Percentiles rank a stretch among this genome's conserved stretches.
Conservation (phyloP, 1,139 yeast genomes). For the Protomyces pachydermus region DNA sequence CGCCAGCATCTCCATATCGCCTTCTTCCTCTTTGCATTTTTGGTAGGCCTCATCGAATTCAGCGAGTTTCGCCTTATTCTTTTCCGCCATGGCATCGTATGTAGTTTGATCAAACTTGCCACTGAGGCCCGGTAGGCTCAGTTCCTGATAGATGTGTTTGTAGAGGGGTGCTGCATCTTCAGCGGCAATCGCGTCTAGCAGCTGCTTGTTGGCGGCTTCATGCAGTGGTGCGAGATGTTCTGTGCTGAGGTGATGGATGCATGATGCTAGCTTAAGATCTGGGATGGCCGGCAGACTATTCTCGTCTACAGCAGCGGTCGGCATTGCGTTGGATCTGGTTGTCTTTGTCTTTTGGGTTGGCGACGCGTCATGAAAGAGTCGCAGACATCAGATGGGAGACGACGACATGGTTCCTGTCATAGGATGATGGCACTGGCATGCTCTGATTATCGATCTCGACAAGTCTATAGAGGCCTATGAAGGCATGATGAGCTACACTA, state of each 20-base stretch:
- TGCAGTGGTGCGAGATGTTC: conserved; percentile 44
- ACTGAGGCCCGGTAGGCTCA: conserved; percentile 37
- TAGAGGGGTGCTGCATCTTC: conserved; percentile 83
- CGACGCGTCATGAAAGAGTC: neutral
- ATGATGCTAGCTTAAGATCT: conserved; percentile 71
- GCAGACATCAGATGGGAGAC: no score
- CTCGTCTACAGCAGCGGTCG: conserved; percentile 18
- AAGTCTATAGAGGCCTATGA: no score
- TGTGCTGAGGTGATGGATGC: conserved; percentile 59
- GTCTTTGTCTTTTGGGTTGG: neutral
- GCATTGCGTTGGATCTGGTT: neutral
- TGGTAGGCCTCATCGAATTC: conserved; percentile 59
- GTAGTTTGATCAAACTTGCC: conserved; percentile 53
- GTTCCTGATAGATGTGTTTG: conserved; percentile 55
- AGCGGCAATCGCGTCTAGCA: conserved; percentile 52
- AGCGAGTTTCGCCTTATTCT: conserved; percentile 53
- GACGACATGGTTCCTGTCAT: no score
- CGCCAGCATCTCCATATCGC: conserved; percentile 74
- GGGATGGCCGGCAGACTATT: conserved; percentile 43
- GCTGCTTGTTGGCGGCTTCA: conserved; percentile 44
- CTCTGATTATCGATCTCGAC: no score
- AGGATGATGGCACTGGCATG: no score
- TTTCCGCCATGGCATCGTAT: conserved; percentile 49
- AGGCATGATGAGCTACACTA: no score
- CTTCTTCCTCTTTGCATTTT: conserved; percentile 80